Evolutionary conservation across 768 basidiomycete species (phyloP).

Genomic region (Phlebiopsis flavidoalba): DNA sequence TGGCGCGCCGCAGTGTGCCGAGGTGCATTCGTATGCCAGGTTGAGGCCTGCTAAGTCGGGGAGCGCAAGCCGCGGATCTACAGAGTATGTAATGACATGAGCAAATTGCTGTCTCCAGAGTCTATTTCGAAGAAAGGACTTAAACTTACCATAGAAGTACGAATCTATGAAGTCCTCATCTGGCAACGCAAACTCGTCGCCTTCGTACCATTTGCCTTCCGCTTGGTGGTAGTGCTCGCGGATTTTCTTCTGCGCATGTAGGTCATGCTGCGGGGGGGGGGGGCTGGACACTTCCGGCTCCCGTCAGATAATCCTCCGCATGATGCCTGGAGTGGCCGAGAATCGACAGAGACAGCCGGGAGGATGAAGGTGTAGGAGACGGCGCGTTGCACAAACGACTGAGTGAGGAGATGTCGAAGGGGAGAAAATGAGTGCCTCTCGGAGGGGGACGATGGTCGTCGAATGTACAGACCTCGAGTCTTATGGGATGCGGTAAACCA

Average conservation of each 20-base stretch:
- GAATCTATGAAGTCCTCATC: conserved; percentile 34
- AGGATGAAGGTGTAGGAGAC: conserved; percentile 1
- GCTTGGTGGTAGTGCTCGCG: conserved; percentile 3
- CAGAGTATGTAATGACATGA: not conserved
- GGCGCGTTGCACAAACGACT: not conserved
- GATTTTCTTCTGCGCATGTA: not conserved
- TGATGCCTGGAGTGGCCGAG: not conserved
- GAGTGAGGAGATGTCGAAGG: not conserved
- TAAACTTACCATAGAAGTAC: conserved; percentile 34
- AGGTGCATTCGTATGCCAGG: conserved; percentile 9
- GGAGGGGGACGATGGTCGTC: not conserved
- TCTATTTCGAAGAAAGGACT: conserved; percentile 1
- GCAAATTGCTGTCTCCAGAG: not conserved
- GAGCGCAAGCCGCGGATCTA: not conserved
- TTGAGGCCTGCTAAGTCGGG: not conserved
- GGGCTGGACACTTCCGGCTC: conserved; percentile 12
- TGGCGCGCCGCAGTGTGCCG: too few species aligned
- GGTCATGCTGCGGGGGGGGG: conserved; percentile 14
- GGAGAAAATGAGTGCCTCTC: not conserved
- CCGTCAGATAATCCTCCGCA: conserved; percentile 19
- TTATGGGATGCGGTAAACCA: not conserved
- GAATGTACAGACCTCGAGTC: not conserved
- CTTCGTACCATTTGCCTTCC: conserved; percentile 22
- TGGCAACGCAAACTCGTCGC: conserved; percentile 12
- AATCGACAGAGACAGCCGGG: conserved; percentile 4